phyloP scores from a whole-genome alignment of 2,329 filamentous ascomycete genomes.

The Neofusicoccum laricinum region DNA sequence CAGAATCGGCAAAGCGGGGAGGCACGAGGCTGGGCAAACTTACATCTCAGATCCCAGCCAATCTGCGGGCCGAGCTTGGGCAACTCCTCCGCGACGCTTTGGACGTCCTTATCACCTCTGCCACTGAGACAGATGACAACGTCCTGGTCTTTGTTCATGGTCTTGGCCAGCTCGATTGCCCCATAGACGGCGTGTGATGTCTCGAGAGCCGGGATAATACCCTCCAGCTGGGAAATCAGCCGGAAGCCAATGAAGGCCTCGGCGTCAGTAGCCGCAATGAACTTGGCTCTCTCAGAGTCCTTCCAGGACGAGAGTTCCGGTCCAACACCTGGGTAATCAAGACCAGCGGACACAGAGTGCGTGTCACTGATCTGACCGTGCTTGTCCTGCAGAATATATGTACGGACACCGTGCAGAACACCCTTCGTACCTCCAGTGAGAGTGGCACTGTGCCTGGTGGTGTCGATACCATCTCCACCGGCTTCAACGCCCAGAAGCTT shows the following conservation, averaged over 20 bases:
- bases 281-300: conserved; percentile 79
- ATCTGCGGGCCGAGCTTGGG: conserved; percentile 86
- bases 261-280: conserved; percentile 86
- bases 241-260: conserved; percentile 87
- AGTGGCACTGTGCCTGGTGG: conserved; percentile 80
- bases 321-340: conserved; percentile 96
- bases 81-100: conserved; percentile 93
- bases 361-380: conserved; percentile 93
- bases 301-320: conserved; percentile 94
- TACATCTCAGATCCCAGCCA: conserved; percentile 64
- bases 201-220: conserved; percentile 95
- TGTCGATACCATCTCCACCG: conserved; percentile 88
- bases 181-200: conserved; percentile 90
- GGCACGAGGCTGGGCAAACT: conserved; percentile 20
- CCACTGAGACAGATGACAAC: conserved; percentile 92
- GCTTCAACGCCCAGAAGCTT: conserved; percentile 93
- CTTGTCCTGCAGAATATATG: conserved; percentile 89
- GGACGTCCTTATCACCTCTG: conserved; percentile 95
- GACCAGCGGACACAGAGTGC: conserved; percentile 91
- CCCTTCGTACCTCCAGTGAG: conserved; percentile 83
- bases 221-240: conserved; percentile 81
- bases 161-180: conserved; percentile 86
- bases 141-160: conserved; percentile 83
- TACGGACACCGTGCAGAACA: conserved; percentile 92
- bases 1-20: neutral